Conservation (phyloP, 352 stramenopile species). For the Phytopythium ostracodes region DNA sequence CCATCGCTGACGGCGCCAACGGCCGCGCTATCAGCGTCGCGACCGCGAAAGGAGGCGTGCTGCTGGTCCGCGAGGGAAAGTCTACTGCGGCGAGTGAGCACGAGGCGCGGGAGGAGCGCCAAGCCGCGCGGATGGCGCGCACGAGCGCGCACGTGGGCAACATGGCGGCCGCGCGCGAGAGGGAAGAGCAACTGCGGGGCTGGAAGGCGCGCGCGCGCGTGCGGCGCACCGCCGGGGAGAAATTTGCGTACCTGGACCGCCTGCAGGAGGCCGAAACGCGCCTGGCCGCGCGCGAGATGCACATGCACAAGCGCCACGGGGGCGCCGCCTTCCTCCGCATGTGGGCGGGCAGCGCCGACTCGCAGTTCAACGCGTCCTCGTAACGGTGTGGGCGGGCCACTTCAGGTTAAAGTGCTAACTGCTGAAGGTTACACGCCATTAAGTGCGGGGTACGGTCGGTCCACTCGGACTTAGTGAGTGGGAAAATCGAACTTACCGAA, state of each 20-base stretch:
- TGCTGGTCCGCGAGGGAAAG: conserved; percentile 24
- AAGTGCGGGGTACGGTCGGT: conserved; percentile 2
- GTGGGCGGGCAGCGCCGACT: conserved; percentile 76
- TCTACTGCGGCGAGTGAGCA: conserved; percentile 29
- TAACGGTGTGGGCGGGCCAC: background rate
- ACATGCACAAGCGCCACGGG: conserved; percentile 66
- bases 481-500: background rate
- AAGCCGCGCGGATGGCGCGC: conserved; percentile 36
- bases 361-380: conserved; percentile 23
- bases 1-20: conserved; percentile 1
- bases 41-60: background rate
- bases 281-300: conserved; percentile 39
- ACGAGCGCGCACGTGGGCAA: conserved; percentile 37
- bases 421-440: background rate
- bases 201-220: conserved; percentile 53
- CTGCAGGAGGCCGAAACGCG: conserved; percentile 61
- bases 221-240: conserved; percentile 38
- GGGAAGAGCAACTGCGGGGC: conserved; percentile 38
- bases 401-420: background rate
- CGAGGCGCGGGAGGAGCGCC: conserved; percentile 22
- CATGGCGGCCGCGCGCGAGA: conserved; percentile 20
- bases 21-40: conserved; percentile 21
- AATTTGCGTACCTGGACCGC: conserved; percentile 55
- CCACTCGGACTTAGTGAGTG: background rate
- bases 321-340: conserved; percentile 68